These are phyloP conservation scores for Extremus antarcticus DNA, from an alignment of 495 filamentous ascomycete species.

Conservation along the genomic window DNA sequence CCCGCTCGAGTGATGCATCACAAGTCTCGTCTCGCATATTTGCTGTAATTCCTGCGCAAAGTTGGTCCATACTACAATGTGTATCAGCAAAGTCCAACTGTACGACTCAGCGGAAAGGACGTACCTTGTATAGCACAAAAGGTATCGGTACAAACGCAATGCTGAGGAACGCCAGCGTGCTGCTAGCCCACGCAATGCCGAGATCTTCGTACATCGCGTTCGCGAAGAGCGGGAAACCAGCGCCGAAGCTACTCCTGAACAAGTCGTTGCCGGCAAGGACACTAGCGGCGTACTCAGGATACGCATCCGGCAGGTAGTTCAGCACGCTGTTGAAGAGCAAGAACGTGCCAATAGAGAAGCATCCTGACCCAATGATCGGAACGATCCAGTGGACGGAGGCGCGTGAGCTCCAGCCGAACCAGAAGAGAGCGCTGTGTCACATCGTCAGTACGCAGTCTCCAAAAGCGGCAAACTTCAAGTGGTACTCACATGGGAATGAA, in stretches of 20 bases:
- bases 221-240: conserved; percentile 41
- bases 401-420: conserved; percentile 39
- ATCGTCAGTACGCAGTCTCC: background rate
- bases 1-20: no score
- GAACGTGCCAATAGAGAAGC: conserved; percentile 44
- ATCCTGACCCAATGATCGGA: conserved; percentile 40
- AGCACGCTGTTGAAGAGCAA: conserved; percentile 46
- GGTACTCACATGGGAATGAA: conserved; percentile 33
- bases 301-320: conserved; percentile 28
- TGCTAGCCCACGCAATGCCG: conserved; percentile 27
- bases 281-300: conserved; percentile 33
- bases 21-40: conserved; percentile 1
- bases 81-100: background rate
- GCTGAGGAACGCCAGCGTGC: conserved; percentile 23
- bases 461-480: background rate
- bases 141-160: conserved; percentile 32
- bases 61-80: conserved; percentile 2
- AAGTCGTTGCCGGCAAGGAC: conserved; percentile 45
- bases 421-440: conserved; percentile 33
- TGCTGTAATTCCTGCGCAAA: conserved; percentile 1
- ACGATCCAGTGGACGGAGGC: conserved; percentile 41
- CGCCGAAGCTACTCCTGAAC: conserved; percentile 37
- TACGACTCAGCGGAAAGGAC: background rate
- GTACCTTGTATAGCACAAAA: conserved; percentile 26
- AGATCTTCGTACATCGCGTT: conserved; percentile 31